Base-by-base conservation (phyloP, 2,329 filamentous ascomycete species). In the Ustulina deusta region DNA sequence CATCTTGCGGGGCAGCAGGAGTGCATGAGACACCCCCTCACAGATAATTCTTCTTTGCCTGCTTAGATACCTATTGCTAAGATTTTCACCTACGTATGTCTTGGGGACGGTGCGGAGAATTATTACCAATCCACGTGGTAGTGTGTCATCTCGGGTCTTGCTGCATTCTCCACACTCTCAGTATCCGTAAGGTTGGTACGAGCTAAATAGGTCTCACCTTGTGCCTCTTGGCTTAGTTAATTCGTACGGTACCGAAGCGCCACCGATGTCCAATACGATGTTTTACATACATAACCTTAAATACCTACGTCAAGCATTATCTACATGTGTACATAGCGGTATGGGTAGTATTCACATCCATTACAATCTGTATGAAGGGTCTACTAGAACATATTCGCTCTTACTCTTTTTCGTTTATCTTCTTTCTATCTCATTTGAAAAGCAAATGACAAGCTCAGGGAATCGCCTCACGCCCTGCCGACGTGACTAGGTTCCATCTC, bases 1-100 rank as follows among this genome's bases (percentile, higher is more conserved):
- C 10, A 66, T 55, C 27, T 46, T 62, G 64, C 64, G 64, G 64
- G 64, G 59, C 44, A 57, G 25, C 15, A 44, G 34, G 13, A 29
- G 22, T 62, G 61, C 20, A 27, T 29, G 36, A 38, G 7, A 2
- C 27, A 27, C 20, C 29, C 6, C 36, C 20, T 60, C 38, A 46
- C 46, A 20, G 44, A 40, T 15, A 3, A 22, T 27, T 48, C 34
- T 29, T 40, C 55, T 54, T 57, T 27, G 6, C 20, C 29, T 52
- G 58, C 34, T 57, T 57, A 57, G 44, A 46, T 44, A 10, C 2
- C 32, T n/a, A 15, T 66, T 61, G 27, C 34, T 66, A 57, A 66
- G 52, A 22, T 6, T 36, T 57, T 58, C 36, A 22, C 22, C 48
- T 22, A n/a, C 10, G 32, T 40, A 25, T 29, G 6, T 32, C 34